Evolutionary conservation across 352 stramenopile genomes (phyloP).

Genomic region (Phytopythium chamaehyphon): DNA sequence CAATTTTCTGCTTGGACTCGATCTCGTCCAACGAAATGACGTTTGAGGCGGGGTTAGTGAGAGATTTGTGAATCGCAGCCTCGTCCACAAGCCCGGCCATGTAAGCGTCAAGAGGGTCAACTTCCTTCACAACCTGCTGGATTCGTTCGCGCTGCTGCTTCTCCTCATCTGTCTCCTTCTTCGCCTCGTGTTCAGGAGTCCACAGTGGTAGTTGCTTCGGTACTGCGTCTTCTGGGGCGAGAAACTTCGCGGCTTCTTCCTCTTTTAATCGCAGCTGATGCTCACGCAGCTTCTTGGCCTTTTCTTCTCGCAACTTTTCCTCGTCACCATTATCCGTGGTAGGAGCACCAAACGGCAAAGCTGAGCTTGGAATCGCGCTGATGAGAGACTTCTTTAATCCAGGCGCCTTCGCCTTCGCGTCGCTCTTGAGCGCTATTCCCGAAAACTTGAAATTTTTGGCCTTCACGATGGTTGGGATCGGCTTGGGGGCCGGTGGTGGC

Average conservation of each 20-base stretch:
- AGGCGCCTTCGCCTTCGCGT: slow-evolving; percentile 16
- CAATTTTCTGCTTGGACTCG: slow-evolving; percentile 65
- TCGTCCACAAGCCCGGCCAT: slow-evolving; percentile 84
- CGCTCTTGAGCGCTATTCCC: slow-evolving; percentile 58
- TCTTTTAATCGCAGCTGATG: slow-evolving; percentile 61
- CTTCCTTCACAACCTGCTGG: slow-evolving; percentile 73
- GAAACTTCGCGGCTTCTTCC: slow-evolving; percentile 54
- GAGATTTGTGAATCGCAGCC: slow-evolving; percentile 68
- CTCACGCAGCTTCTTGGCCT: slow-evolving; percentile 52
- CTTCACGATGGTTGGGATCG: slow-evolving; percentile 1
- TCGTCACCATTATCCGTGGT: slow-evolving; percentile 16
- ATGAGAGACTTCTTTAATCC: slow-evolving; percentile 11
- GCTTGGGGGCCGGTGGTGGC: background rate
- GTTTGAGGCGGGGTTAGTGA: slow-evolving; percentile 62
- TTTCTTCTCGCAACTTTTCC: slow-evolving; percentile 43
- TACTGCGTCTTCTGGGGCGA: slow-evolving; percentile 67
- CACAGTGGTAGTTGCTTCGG: slow-evolving; percentile 58
- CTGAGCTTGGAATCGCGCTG: slow-evolving; percentile 5
- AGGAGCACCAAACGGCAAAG: slow-evolving; percentile 1
- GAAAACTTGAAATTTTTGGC: slow-evolving; percentile 68
- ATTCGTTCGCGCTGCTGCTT: slow-evolving; percentile 52
- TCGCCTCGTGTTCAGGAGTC: slow-evolving; percentile 63
- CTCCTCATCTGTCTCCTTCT: slow-evolving; percentile 49
- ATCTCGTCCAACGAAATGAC: slow-evolving; percentile 86
- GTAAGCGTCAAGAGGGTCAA: slow-evolving; percentile 82